Evolutionary conservation across 352 stramenopile species (phyloP), one percentile per base, ranked within the genome.

Genomic region (Pythium brachiatum): DNA sequence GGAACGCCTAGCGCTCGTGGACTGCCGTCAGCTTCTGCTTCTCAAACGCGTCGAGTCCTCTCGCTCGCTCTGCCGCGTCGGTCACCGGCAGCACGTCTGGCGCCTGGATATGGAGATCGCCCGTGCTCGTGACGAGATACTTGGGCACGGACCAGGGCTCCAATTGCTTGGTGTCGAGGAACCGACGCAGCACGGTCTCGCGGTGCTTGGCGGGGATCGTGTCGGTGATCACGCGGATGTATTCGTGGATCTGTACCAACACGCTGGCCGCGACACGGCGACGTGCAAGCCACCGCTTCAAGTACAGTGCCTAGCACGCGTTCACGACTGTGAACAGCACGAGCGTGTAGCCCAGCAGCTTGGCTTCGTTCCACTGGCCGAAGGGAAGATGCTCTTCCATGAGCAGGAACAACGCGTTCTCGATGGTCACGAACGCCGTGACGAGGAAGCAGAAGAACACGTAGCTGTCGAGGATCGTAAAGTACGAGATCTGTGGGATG

Each of bases 371-470:
- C 63, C 59, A 1, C 48, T 46, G 8, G 34, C 39, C 1, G 39
- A 41, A 3, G 2, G 38, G 16, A 18, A 46, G 18, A 0, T 60
- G n/a, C 16, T 68, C 56, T 12, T 70, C 61, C 8, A 85, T 65
- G 3, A 77, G 6, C 2, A 72, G 72, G 52, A 77, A 84, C 4
- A 86, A 53, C 3, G 79, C 73, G 43, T 86, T 88, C 58, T 85
- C 79, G 21, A 88, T 50, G 13, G 75, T 75, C 13, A 88, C 75
- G 15, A 78, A 27, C 21, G 70, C 81, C 11, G 77, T 65, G 27
- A 86, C 69, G 8, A 86, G 57, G 58, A 88, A 86, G 72, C 76
- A 86, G 60, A 86, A 84, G 43, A 81, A 83, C 3, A 88, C 75
- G 41, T 86, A 89, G 41, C 71, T 66, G 59, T 89, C 79, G 21